These are phyloP conservation scores for Agrocybe pediades DNA, from an alignment of 768 basidiomycete species.

Conservation along the genomic window DNA sequence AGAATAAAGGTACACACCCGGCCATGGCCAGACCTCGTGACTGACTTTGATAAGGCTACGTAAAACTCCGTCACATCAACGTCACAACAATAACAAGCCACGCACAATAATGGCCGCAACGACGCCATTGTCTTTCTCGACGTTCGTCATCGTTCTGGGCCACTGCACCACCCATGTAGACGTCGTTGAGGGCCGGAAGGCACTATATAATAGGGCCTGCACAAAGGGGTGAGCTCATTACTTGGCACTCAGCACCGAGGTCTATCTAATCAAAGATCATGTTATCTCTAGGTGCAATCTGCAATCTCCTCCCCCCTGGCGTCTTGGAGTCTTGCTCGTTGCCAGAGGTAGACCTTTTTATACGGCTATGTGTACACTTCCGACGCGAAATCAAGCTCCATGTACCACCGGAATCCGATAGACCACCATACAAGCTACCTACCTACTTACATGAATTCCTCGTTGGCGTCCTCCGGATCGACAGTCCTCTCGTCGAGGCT, in stretches of 20 bases:
- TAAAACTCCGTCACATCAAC: neutral
- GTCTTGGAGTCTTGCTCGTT: neutral
- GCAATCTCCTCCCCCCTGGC: neutral
- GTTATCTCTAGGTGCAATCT: neutral
- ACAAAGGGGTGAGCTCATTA: too few species aligned
- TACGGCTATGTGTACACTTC: slow-evolving; percentile 5
- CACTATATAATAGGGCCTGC: too few species aligned
- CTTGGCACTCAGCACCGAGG: neutral
- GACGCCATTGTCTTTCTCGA: too few species aligned
- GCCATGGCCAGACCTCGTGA: neutral
- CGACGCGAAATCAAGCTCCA: slow-evolving; percentile 3
- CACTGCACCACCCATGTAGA: too few species aligned
- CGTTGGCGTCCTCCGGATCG: neutral
- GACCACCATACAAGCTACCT: slow-evolving; percentile 7
- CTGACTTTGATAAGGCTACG: neutral
- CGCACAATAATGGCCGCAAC: too few species aligned
- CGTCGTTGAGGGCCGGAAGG: too few species aligned
- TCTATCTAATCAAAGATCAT: neutral
- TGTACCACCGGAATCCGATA: neutral
- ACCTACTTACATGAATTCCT: slow-evolving; percentile 2
- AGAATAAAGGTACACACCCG: neutral
- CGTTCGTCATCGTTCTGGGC: too few species aligned
- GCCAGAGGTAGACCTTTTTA: slow-evolving; percentile 1
- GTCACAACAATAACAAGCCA: too few species aligned
- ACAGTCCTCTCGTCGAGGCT: neutral